These are phyloP conservation scores for Podospora appendiculata DNA, from an alignment of 495 filamentous ascomycete species.

Conservation along the genomic window DNA sequence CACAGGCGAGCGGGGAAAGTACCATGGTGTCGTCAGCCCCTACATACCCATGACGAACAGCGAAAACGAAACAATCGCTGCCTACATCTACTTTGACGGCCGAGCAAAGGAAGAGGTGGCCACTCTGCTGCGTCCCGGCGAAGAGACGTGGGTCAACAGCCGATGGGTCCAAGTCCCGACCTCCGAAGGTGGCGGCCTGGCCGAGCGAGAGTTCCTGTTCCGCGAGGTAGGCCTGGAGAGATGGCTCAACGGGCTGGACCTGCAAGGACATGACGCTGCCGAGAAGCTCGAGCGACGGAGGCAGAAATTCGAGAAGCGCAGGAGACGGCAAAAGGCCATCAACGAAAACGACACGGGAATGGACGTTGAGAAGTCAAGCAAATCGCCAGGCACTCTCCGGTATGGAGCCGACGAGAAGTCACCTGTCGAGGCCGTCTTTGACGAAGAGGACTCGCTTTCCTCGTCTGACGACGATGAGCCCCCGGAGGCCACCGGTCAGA, in stretches of 20 bases:
- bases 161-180: conserved; percentile 93
- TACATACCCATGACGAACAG: conserved; percentile 86
- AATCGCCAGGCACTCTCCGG: conserved; percentile 51
- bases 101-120: conserved; percentile 94
- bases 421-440: conserved; percentile 64
- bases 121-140: conserved; percentile 82
- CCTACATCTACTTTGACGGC: conserved; percentile 98
- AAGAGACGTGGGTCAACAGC: conserved; percentile 98
- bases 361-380: conserved; percentile 36
- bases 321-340: conserved; percentile 54
- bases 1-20: conserved; percentile 31
- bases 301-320: conserved; percentile 81
- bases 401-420: conserved; percentile 68
- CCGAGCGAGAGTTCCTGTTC: conserved; percentile 95
- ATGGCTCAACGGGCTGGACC: conserved; percentile 90
- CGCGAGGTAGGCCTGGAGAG: conserved; percentile 93
- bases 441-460: conserved; percentile 63
- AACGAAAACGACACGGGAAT: conserved; percentile 41
- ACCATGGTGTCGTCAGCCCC: conserved; percentile 58
- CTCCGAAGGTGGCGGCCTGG: conserved; percentile 85
- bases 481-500: conserved; percentile 92
- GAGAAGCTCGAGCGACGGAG: conserved; percentile 82
- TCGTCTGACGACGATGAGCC: conserved; percentile 84
- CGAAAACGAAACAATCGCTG: conserved; percentile 91
- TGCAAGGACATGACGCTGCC: conserved; percentile 76